Evolutionary conservation across 31 red algal genomes (phyloP).

Genomic region (Bonnemaisonia californica): DNA sequence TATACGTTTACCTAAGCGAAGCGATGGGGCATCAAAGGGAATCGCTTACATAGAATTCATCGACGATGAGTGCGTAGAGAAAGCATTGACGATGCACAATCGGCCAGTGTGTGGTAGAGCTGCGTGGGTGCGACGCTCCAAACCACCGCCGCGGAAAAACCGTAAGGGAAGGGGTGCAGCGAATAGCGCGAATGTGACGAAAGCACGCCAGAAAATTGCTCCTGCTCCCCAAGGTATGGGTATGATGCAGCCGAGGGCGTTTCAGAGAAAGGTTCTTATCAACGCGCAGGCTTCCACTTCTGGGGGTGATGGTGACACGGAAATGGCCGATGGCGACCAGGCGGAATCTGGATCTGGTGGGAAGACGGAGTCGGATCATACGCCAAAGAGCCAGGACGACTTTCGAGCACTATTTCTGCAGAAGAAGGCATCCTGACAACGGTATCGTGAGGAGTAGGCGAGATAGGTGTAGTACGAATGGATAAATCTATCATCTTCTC

Average conservation of each 20-base stretch:
- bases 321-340: background rate
- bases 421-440: constrained; percentile 2
- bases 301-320: background rate
- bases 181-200: background rate
- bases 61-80: constrained; percentile 36
- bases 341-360: background rate
- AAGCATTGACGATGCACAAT: constrained; percentile 45
- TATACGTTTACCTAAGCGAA: constrained; percentile 58
- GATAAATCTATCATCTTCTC: constrained; percentile 44
- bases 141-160: constrained; percentile 33
- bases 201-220: background rate
- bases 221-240: no score
- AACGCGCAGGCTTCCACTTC: background rate
- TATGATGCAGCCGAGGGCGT: background rate
- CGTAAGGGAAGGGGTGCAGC: constrained; percentile 13
- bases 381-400: constrained; percentile 54
- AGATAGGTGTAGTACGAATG: background rate
- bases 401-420: constrained; percentile 54
- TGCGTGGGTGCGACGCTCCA: constrained; percentile 69
- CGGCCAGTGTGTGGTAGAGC: constrained; percentile 41
- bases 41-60: constrained; percentile 73
- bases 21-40: constrained; percentile 79
- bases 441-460: background rate
- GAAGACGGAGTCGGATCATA: background rate
- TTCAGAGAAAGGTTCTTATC: background rate